Percentiles rank a stretch among this genome's conserved stretches.
phyloP scores from a whole-genome alignment of 768 basidiomycete genomes.

The Chiua virens region DNA sequence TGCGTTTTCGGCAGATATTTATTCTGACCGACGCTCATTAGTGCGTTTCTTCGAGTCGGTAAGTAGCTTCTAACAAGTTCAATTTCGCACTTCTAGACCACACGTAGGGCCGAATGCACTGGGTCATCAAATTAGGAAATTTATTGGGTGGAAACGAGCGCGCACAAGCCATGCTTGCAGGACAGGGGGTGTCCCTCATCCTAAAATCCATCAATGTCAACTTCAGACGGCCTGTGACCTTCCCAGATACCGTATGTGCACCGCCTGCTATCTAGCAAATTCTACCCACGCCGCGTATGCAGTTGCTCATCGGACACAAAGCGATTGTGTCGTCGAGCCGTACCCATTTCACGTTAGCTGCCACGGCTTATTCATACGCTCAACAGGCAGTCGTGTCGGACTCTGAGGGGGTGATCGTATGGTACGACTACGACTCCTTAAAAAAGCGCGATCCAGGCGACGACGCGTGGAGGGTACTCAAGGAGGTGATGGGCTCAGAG shows the following conservation, averaged over 20 bases:
- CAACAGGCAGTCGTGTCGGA: slow-evolving; percentile 65
- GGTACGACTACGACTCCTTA: slow-evolving; percentile 75
- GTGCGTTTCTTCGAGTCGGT: slow-evolving; percentile 74
- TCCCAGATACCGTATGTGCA: slow-evolving; percentile 66
- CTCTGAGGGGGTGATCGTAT: slow-evolving; percentile 64
- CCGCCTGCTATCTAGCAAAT: not conserved
- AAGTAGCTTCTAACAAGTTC: slow-evolving; percentile 14
- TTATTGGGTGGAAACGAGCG: slow-evolving; percentile 58
- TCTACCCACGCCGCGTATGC: not conserved
- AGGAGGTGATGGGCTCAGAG: slow-evolving; percentile 18
- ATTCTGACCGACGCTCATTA: slow-evolving; percentile 23
- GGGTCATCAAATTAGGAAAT: slow-evolving; percentile 58
- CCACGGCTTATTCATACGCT: slow-evolving; percentile 61
- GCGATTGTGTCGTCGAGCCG: slow-evolving; percentile 38
- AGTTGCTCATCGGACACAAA: slow-evolving; percentile 68
- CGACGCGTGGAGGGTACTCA: slow-evolving; percentile 38
- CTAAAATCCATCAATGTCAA: slow-evolving; percentile 68
- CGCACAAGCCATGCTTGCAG: slow-evolving; percentile 58
- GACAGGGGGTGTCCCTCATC: slow-evolving; percentile 68
- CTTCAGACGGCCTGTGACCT: slow-evolving; percentile 70
- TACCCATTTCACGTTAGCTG: slow-evolving; percentile 50
- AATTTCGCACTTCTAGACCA: not conserved
- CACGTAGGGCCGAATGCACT: slow-evolving; percentile 64
- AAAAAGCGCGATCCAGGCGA: slow-evolving; percentile 65
- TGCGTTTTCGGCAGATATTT: not conserved